Evolutionary conservation across 805 yeast species (phyloP).

Genomic region (Saturnispora quitensis): DNA sequence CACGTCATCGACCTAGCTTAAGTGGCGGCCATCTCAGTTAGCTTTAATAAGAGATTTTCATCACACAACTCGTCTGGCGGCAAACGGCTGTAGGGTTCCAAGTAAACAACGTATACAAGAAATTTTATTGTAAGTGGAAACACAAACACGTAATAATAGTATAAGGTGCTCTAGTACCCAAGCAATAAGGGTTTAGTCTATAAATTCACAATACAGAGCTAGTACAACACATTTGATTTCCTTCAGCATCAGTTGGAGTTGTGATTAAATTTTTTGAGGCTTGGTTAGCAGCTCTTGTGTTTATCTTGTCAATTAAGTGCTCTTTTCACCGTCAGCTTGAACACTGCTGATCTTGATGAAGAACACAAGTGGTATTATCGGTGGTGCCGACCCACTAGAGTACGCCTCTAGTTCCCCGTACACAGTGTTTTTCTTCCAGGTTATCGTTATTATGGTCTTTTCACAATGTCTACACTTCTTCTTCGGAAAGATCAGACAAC

Average conservation of each 20-base stretch:
- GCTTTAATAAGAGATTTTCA: too few relatives aligned
- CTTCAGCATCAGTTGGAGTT: too few relatives aligned
- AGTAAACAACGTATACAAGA: too few relatives aligned
- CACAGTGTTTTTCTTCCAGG: constrained; percentile 63
- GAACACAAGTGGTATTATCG: constrained; percentile 42
- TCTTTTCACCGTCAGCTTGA: not conserved
- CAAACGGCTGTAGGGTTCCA: too few relatives aligned
- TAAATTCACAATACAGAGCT: too few relatives aligned
- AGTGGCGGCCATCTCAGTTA: too few relatives aligned
- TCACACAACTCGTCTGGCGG: too few relatives aligned
- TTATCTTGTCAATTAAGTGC: not conserved
- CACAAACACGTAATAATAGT: too few relatives aligned
- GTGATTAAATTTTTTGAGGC: not conserved
- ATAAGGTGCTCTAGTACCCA: too few relatives aligned
- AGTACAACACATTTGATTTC: too few relatives aligned
- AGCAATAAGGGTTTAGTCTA: too few relatives aligned
- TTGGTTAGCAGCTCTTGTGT: not conserved
- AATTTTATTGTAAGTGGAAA: too few relatives aligned
- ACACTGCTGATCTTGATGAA: not conserved
- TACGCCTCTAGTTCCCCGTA: constrained; percentile 52
- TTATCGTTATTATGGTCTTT: constrained; percentile 46
- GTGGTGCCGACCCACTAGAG: constrained; percentile 62
- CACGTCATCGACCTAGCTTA: not conserved
- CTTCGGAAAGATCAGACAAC: constrained; percentile 55
- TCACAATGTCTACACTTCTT: constrained; percentile 58